phyloP scores from a whole-genome alignment of 1,284 basidiomycete genomes.

The Phylloboletellus chloephorus region DNA sequence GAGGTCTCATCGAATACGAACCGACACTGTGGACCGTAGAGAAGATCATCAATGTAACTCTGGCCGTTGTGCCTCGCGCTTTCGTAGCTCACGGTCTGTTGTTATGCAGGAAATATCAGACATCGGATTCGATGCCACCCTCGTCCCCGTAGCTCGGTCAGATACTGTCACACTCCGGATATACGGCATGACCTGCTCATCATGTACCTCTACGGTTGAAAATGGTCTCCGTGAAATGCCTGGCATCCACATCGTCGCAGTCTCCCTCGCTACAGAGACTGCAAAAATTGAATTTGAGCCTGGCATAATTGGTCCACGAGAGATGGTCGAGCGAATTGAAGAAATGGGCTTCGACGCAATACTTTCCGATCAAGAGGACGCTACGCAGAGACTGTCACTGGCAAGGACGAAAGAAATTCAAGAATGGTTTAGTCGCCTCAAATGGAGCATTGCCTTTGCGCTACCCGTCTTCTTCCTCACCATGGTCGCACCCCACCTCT shows the following conservation, averaged over 20 bases:
- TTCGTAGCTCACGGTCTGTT: slow-evolving; percentile 11
- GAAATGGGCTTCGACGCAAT: slow-evolving; percentile 90
- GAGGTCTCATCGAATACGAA: slow-evolving; percentile 88
- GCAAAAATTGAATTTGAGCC: slow-evolving; percentile 78
- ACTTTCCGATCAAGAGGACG: slow-evolving; percentile 75
- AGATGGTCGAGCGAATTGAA: slow-evolving; percentile 83
- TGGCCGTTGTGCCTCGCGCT: not conserved
- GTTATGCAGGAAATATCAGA: slow-evolving; percentile 76
- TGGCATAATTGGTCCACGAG: slow-evolving; percentile 67
- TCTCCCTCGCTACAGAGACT: slow-evolving; percentile 71
- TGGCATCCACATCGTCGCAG: slow-evolving; percentile 68
- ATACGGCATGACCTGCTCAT: slow-evolving; percentile 88
- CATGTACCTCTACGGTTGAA: slow-evolving; percentile 80
- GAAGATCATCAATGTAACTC: slow-evolving; percentile 69
- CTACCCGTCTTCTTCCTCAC: slow-evolving; percentile 89
- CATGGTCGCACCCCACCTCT: slow-evolving; percentile 82
- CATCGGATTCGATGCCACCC: slow-evolving; percentile 85
- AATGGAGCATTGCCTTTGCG: slow-evolving; percentile 75
- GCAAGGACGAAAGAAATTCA: slow-evolving; percentile 89
- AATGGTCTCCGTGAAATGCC: slow-evolving; percentile 63
- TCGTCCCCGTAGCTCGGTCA: slow-evolving; percentile 57
- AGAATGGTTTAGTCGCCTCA: slow-evolving; percentile 84
- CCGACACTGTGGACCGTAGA: slow-evolving; percentile 74
- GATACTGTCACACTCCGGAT: slow-evolving; percentile 72
- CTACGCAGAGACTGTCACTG: slow-evolving; percentile 86